Base-by-base conservation (phyloP, 306 rosid genomes). In the Urtica urens region DNA sequence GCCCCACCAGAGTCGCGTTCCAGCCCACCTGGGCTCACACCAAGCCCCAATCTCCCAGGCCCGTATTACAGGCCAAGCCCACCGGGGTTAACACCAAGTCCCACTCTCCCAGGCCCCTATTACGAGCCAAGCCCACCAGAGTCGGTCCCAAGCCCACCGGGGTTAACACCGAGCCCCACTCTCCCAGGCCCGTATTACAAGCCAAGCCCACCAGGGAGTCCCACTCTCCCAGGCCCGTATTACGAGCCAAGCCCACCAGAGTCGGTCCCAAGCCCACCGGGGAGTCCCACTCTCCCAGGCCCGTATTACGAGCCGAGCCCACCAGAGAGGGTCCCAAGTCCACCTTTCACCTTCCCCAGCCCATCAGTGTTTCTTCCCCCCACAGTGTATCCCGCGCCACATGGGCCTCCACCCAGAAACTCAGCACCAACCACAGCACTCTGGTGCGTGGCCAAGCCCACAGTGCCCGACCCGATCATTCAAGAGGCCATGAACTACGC, bases 371-470 rank as follows among this genome's bases (percentile, higher is more conserved):
- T 75, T 43, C 65, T 61, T 25, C 96, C 99, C 7, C 99, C 99
- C 0, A 64, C 85, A 2, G 80, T 90, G 20, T 85, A 31, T 60
- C 99, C 99, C 7, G 95, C 96, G 3, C 99, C 99, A 2, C 71
- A 68, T 3, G 78, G 48, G 21, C 94, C 83, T 0, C 99, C 87
- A 0, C 76, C 81, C 2, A 80, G 73, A 5, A 53, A 39, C 8
- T 27, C 39, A 0, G 76, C 71, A 13, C 81, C 87, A 0, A 49
- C 17, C 35, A 21, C 44, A 3, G 58, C 94, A 29, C 41, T 77
- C 5, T 90, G 99, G 99, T 90, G 99, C 43, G 99, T 90, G 60
- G 99, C 87, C 9, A 85, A 90, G 83, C 87, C 99, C 0, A 51
- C 99, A 5, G 99, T 85, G 38, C 99, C 99, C 0, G 99, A 85